Percentiles rank a stretch among this genome's conserved stretches.
These are phyloP conservation scores for Eucalyptus polyanthemos DNA, from an alignment of 345 rosid species.

Conservation along the genomic window DNA sequence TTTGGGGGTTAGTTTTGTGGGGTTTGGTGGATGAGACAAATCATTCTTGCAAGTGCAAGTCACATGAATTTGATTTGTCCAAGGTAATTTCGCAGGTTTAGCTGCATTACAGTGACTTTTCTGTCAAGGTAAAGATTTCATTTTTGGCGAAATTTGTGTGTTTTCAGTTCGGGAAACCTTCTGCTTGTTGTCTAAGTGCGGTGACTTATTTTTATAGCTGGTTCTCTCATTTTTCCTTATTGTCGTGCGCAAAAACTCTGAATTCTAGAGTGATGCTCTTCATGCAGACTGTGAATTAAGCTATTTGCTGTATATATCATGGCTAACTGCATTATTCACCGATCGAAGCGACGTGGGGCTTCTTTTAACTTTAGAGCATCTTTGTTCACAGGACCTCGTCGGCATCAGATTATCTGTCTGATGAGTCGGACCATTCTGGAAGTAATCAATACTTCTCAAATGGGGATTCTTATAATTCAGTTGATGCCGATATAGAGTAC, in stretches of 20 bases:
- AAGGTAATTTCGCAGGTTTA: not conserved
- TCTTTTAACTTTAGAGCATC: not conserved
- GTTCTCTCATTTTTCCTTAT: not conserved
- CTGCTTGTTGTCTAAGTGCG: not conserved
- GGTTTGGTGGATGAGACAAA: not conserved
- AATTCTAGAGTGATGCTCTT: not conserved
- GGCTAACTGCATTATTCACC: not conserved
- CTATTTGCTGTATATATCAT: not conserved
- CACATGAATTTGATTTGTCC: not conserved
- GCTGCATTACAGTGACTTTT: not conserved
- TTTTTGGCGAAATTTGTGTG: not conserved
- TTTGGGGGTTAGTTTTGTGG: not conserved
- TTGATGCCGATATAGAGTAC: constrained; percentile 49
- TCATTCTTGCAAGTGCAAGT: not conserved
- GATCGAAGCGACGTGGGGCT: not conserved
- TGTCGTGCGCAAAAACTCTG: not conserved
- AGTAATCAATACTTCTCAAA: constrained; percentile 33
- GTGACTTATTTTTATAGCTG: not conserved
- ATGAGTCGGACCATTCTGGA: constrained; percentile 44
- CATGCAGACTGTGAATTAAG: not conserved
- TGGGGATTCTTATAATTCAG: constrained; percentile 46
- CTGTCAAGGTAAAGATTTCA: not conserved
- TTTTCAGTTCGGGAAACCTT: not conserved
- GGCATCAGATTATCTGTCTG: constrained; percentile 50
- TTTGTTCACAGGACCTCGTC: constrained; percentile 57